Conservation (phyloP, 164 flowering plant species). For the Berberis thunbergii region DNA sequence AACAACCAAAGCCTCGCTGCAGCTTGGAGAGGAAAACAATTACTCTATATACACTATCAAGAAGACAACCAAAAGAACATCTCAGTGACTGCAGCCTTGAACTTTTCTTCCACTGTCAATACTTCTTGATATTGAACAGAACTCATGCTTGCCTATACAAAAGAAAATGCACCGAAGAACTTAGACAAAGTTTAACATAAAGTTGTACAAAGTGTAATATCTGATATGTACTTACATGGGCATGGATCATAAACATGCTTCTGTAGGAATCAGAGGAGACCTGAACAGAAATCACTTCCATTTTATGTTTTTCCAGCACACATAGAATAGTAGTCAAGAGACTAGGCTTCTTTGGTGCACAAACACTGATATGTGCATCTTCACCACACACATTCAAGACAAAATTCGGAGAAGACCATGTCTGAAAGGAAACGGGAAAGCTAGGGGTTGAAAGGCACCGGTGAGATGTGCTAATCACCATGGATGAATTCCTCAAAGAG, state of each 20-base stretch:
- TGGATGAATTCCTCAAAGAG: conserved; percentile 15
- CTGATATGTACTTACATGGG: conserved; percentile 41
- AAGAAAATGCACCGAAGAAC: background rate
- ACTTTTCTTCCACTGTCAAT: conserved; percentile 44
- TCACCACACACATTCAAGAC: conserved; percentile 48
- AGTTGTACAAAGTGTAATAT: background rate
- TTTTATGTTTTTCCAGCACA: conserved; percentile 54
- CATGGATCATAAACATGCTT: conserved; percentile 65
- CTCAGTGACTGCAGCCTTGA: conserved; percentile 60
- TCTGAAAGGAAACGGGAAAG: conserved; percentile 33
- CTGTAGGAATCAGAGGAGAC: conserved; percentile 38
- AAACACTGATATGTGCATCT: conserved; percentile 62
- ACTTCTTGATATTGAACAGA: conserved; percentile 25
- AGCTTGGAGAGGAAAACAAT: too few relatives aligned
- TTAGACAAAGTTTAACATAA: background rate
- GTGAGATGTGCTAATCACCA: conserved; percentile 7
- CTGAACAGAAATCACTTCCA: conserved; percentile 58
- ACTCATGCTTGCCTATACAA: conserved; percentile 25
- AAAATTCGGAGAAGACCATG: conserved; percentile 73
- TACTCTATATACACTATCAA: conserved; percentile 7
- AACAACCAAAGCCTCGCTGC: too few relatives aligned
- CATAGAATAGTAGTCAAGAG: conserved; percentile 35
- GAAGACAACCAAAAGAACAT: conserved; percentile 46
- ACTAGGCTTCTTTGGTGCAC: conserved; percentile 49
- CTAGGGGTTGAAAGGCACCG: conserved; percentile 4